Base-by-base conservation (phyloP, 768 basidiomycete species). In the Terana coerulea region DNA sequence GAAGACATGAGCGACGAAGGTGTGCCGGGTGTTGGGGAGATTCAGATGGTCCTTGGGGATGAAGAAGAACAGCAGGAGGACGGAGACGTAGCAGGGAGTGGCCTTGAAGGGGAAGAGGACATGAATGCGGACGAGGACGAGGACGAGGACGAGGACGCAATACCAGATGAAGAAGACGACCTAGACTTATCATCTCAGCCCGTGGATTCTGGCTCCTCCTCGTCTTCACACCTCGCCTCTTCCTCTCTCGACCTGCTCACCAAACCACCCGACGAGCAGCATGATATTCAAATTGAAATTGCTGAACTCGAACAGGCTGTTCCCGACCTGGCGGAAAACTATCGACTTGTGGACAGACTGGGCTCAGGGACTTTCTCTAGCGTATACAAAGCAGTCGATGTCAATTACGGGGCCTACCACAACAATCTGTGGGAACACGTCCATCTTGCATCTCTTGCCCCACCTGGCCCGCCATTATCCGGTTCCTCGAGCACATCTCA, bases 351-450 rank as follows among this genome's bases (percentile, higher is more conserved):
- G 30, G 95, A 98, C 70, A 80, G 95, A 1, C 79, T 99, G 0
- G 97, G 97, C 12, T 98, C 95, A 48, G 95, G 95, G 14, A 99
- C 95, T 1, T 99, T 99, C 71, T 98, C 95, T 0, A 94, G 94
- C 9, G 97, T 99, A n/a, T 99, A 98, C 78, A 97, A 98, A 62
- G 97, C 95, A 0, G 68, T 95, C 56, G 97, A 99, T 67, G 61
- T 88, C 14, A 69, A 76, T 52, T 81, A 88, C 61, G 81, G 91
- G 59, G 70, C 76, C 43, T 91, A 83, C 84, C 78, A 89, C 65
- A 91, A 92, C 60, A 58, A 67, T 4, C 74, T 80, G 11, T 92
- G 90, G 90, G 80, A 81, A 28, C 86, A 86, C 0, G 67, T 71
- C 40, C 86, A 88, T 60, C 77, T 80, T 1, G 69, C 75, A 2